phyloP scores from a whole-genome alignment of 352 stramenopile species.

The Phytophthora megakarya region DNA sequence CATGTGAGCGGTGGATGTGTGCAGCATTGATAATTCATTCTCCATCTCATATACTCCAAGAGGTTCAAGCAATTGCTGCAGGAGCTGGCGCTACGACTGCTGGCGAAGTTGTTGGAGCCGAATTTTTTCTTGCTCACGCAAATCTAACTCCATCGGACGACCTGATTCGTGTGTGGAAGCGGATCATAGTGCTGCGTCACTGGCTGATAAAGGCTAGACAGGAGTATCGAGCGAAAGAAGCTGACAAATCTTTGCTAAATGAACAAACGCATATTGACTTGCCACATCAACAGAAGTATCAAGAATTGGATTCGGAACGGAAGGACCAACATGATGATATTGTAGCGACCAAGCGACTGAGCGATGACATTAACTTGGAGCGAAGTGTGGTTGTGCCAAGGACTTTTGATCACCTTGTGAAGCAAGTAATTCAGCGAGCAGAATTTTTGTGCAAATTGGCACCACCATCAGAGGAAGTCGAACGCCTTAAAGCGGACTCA shows the following conservation, averaged over 20 bases:
- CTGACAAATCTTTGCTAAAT: constrained; percentile 38
- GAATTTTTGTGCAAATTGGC: constrained; percentile 80
- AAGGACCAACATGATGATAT: background rate
- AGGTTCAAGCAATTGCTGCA: constrained; percentile 77
- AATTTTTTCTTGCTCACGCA: constrained; percentile 50
- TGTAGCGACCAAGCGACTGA: constrained; percentile 3
- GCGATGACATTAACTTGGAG: constrained; percentile 52
- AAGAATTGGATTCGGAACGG: background rate
- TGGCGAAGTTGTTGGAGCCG: constrained; percentile 30
- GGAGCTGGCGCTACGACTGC: constrained; percentile 36
- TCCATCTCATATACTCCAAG: constrained; percentile 72
- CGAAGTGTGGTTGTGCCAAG: constrained; percentile 64
- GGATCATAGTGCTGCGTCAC: constrained; percentile 78
- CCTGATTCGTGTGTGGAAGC: constrained; percentile 75
- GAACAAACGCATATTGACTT: background rate
- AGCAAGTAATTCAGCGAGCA: constrained; percentile 70
- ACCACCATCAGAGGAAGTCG: constrained; percentile 71
- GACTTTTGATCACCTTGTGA: constrained; percentile 70
- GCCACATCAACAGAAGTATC: background rate
- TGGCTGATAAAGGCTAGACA: constrained; percentile 86
- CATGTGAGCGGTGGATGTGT: constrained; percentile 72
- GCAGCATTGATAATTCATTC: constrained; percentile 83
- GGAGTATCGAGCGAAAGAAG: constrained; percentile 71
- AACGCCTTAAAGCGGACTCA: constrained; percentile 66
- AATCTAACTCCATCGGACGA: constrained; percentile 77